Percentiles rank a stretch among this genome's conserved stretches.
Conservation (phyloP, 768 basidiomycete genomes). For the Mrakia blollopis region DNA sequence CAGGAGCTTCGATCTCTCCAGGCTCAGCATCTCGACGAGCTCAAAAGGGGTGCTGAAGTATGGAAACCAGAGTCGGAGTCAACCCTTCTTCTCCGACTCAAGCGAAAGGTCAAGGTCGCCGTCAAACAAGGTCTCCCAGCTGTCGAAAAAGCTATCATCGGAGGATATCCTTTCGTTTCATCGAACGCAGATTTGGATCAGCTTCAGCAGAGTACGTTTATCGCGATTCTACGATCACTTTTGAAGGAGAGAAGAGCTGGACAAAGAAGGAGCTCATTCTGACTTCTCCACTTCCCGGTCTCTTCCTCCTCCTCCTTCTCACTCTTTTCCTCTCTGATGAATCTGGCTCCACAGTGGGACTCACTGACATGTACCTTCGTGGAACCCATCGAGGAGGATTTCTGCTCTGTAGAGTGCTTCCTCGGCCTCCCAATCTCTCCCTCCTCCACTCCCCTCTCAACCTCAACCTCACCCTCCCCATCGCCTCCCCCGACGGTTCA, state of each 20-base stretch:
- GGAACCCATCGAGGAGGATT: background rate
- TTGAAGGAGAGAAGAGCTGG: background rate
- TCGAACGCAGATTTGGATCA: background rate
- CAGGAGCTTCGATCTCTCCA: constrained; percentile 2
- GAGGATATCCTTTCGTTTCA: background rate
- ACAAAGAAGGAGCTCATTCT: too few relatives aligned
- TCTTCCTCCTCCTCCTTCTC: background rate
- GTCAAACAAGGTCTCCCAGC: background rate
- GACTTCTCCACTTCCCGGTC: too few relatives aligned
- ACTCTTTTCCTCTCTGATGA: too few relatives aligned
- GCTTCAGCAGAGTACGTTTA: constrained; percentile 1
- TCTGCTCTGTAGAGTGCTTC: constrained; percentile 19
- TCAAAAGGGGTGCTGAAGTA: background rate
- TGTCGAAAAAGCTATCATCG: background rate
- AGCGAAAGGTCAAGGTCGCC: background rate
- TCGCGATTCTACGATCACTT: background rate
- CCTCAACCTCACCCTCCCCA: constrained; percentile 18
- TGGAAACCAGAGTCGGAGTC: background rate
- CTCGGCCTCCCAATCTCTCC: constrained; percentile 5
- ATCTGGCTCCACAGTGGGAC: background rate
- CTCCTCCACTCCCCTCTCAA: constrained; percentile 20
- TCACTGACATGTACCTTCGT: constrained; percentile 5
- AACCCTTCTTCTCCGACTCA: background rate
- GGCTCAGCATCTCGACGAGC: background rate
- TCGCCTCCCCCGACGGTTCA: constrained; percentile 15